phyloP scores from a whole-genome alignment of 2,329 filamentous ascomycete species.

The Alternaria ethzedia region DNA sequence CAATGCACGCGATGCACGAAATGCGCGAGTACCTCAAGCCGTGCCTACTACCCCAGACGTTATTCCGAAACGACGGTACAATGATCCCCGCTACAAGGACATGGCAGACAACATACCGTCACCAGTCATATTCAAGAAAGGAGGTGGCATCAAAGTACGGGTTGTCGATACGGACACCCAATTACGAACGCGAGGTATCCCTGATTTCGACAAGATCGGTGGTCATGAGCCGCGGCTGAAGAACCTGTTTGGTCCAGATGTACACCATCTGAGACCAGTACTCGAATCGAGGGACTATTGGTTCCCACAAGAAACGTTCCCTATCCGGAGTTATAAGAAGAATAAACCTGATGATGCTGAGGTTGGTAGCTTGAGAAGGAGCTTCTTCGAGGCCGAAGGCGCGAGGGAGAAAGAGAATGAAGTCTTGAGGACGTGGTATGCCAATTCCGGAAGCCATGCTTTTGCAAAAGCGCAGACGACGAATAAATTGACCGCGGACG shows the following conservation, averaged over 20 bases:
- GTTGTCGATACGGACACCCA: slow-evolving; percentile 18
- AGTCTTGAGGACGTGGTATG: slow-evolving; percentile 62
- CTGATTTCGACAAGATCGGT: slow-evolving; percentile 39
- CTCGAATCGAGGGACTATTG: slow-evolving; percentile 59
- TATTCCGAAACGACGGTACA: background rate
- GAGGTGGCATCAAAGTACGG: slow-evolving; percentile 18
- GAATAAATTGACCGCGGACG: slow-evolving; percentile 42
- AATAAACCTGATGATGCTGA: background rate
- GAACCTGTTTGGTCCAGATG: slow-evolving; percentile 58
- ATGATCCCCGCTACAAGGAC: background rate
- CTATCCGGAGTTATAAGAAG: slow-evolving; percentile 39
- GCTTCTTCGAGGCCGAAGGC: slow-evolving; percentile 53
- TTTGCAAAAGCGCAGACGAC: slow-evolving; percentile 54
- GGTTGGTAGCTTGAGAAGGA: slow-evolving; percentile 49
- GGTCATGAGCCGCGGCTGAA: slow-evolving; percentile 52
- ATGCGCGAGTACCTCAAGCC: background rate
- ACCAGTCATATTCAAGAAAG: slow-evolving; percentile 20
- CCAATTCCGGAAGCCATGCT: slow-evolving; percentile 46
- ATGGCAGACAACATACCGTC: slow-evolving; percentile 9
- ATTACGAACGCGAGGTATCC: slow-evolving; percentile 34
- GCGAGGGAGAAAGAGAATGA: slow-evolving; percentile 54
- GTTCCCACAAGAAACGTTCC: slow-evolving; percentile 59
- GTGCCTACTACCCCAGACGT: background rate
- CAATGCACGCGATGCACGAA: background rate
- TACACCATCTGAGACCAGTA: slow-evolving; percentile 57